Base-by-base conservation (phyloP, 2,329 filamentous ascomycete species). In the Phoma sp. region DNA sequence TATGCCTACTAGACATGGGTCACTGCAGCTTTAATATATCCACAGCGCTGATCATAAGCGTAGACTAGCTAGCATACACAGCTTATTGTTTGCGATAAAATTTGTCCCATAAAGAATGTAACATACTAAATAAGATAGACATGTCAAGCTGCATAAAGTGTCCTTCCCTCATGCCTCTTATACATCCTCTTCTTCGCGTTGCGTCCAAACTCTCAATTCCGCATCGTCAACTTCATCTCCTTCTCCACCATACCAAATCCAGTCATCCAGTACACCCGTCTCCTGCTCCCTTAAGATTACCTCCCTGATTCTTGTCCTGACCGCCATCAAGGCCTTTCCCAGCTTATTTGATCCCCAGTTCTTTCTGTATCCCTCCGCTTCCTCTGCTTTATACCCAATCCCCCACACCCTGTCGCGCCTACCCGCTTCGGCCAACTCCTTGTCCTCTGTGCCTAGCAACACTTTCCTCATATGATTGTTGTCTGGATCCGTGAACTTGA, bases 321-420 rank as follows among this genome's bases (percentile, higher is more conserved):
- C 38, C 22, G 22, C 30, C 37, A 49, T 41, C 3, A 42, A 3
- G 5, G 29, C 22, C 37, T 11, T 41, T 6, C 46, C 45, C 27
- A 89, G 70, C 42, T 87, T 63, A 69, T 89, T 89, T 72, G 81
- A 53, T 0, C 87, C 87, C 86, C 86, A 89, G 2, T 67, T 58
- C 18, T 72, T 69, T 37, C 79, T 32, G 32, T 39, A 77, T 27
- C 77, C 59, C 55, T 75, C 60, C 30, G 53, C 59, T 23, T 59
- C 49, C 38, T 48, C 14, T 37, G 25, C 55, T 18, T 27, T 49
- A 54, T 58, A 64, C 46, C 62, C 55, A 13, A 57, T 47, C 10
- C 50, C 58, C 58, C 58, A 65, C 3, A 59, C 46, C 2, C 59
- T 33, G 59, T 68, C 55, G 35, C 42, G 47, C 13, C 43, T 41